Evolutionary conservation across 257 asterid species (phyloP).

Genomic region (Gentiana macrophylla): DNA sequence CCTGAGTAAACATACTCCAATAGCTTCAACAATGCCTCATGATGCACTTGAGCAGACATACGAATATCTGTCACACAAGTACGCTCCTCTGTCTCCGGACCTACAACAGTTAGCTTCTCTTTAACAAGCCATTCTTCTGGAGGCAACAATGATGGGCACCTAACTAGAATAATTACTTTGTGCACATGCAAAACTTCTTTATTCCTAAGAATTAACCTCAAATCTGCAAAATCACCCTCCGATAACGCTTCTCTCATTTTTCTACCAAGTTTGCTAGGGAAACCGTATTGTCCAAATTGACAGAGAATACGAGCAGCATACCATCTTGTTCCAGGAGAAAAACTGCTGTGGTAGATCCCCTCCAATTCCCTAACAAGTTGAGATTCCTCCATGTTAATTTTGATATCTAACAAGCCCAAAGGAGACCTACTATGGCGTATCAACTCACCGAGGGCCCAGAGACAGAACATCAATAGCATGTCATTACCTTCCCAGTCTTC

Average conservation of each 20-base stretch:
- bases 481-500: conserved; percentile 95
- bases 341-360: conserved; percentile 36
- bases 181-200: conserved; percentile 51
- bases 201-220: conserved; percentile 39
- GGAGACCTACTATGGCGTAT: conserved; percentile 24
- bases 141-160: conserved; percentile 71
- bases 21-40: conserved; percentile 44
- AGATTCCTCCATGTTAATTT: conserved; percentile 21
- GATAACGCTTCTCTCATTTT: conserved; percentile 48
- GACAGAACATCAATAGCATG: conserved; percentile 58
- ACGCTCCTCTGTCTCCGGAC: conserved; percentile 22
- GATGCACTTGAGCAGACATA: conserved; percentile 69
- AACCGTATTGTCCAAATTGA: conserved; percentile 62
- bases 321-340: conserved; percentile 71
- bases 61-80: conserved; percentile 31
- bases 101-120: conserved; percentile 27
- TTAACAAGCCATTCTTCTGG: conserved; percentile 23
- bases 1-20: conserved; percentile 70
- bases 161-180: conserved; percentile 49
- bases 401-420: conserved; percentile 16
- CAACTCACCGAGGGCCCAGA: conserved; percentile 74
- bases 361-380: conserved; percentile 42
- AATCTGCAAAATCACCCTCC: conserved; percentile 47
- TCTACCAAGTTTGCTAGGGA: conserved; percentile 64
- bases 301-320: conserved; percentile 63